A percentile compares a stretch with the other conserved stretches of the same genome.
Evolutionary conservation across 2,329 filamentous ascomycete species (phyloP).

Genomic region (Cordyceps cicadae): DNA sequence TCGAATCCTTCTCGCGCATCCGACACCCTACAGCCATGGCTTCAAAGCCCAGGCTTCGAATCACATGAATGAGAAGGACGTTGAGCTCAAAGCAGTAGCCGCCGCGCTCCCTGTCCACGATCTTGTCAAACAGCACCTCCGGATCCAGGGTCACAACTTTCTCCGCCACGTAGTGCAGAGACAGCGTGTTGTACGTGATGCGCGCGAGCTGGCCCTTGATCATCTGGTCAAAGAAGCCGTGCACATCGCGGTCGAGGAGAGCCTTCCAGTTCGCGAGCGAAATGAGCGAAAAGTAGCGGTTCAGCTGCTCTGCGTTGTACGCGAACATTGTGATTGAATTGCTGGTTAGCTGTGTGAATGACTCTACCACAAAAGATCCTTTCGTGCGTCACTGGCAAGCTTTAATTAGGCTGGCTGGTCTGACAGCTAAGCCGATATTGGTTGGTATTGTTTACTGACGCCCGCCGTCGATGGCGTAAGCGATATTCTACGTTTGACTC

Average conservation of each 20-base stretch:
- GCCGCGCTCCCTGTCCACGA: background rate
- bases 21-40: background rate
- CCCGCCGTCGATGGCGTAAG: background rate
- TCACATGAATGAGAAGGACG: background rate
- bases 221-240: background rate
- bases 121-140: slow-evolving; percentile 1
- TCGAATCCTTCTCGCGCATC: background rate
- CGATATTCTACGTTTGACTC: too few species aligned
- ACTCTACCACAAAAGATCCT: background rate
- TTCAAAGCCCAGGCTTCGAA: slow-evolving; percentile 1
- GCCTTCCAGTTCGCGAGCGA: background rate
- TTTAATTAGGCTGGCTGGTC: too few species aligned
- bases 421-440: background rate
- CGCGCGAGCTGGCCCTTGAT: background rate
- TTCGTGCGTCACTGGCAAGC: background rate
- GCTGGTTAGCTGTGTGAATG: background rate
- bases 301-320: background rate
- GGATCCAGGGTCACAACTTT: background rate
- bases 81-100: slow-evolving; percentile 7
- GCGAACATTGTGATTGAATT: background rate
- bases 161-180: background rate
- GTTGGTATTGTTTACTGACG: background rate
- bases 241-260: background rate
- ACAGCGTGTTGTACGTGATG: slow-evolving; percentile 6
- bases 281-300: background rate